Conservation (phyloP, 2,329 filamentous ascomycete species). For the Bipolaris zeicola region DNA sequence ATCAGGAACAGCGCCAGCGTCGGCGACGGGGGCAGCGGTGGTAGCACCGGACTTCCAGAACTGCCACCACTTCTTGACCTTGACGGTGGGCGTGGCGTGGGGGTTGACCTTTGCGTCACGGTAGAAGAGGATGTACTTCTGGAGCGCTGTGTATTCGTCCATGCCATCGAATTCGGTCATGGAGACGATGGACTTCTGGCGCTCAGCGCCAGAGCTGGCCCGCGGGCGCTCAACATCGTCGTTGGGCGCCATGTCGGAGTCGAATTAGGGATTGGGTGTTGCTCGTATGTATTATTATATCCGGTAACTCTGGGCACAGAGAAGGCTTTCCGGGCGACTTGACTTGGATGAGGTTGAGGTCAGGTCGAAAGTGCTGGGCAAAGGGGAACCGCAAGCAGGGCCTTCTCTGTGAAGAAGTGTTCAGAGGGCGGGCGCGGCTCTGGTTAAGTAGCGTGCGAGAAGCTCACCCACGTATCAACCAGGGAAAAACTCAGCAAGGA, state of each 20-base stretch:
- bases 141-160: constrained; percentile 69
- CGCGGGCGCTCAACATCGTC: constrained; percentile 46
- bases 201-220: constrained; percentile 36
- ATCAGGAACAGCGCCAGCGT: constrained; percentile 59
- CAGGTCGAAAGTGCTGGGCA: constrained; percentile 36
- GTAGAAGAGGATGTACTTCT: constrained; percentile 71
- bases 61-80: constrained; percentile 62
- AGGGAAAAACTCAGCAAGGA: constrained; percentile 37
- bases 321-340: constrained; percentile 36
- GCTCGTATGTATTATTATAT: constrained; percentile 25
- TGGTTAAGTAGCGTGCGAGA: constrained; percentile 28
- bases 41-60: constrained; percentile 57
- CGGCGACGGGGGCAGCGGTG: constrained; percentile 37
- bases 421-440: constrained; percentile 26
- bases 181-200: constrained; percentile 44
- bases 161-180: constrained; percentile 51
- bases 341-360: constrained; percentile 26
- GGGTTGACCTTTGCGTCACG: constrained; percentile 62
- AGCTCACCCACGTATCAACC: constrained; percentile 19
- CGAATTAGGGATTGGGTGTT: constrained; percentile 27
- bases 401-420: constrained; percentile 35
- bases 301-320: constrained; percentile 29
- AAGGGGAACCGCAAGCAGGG: constrained; percentile 36
- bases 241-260: constrained; percentile 30
- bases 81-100: constrained; percentile 52